Conservation (phyloP, 306 rosid genomes). For the Corylus avellana region DNA sequence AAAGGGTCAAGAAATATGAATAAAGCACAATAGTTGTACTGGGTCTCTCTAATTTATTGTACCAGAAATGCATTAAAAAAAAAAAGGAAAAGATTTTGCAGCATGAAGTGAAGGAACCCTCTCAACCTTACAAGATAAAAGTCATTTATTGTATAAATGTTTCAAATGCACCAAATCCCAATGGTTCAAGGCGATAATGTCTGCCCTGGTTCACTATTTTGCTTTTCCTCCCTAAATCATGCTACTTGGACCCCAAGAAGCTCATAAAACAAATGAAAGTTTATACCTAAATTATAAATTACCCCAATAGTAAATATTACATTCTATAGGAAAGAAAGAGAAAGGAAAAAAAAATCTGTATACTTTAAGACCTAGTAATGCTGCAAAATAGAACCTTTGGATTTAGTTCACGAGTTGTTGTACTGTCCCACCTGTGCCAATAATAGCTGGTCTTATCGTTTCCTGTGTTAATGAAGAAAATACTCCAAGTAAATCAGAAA, state of each 20-base stretch:
- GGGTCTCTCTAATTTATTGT: background rate
- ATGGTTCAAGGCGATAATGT: background rate
- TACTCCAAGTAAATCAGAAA: slow-evolving; percentile 24
- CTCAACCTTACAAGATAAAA: background rate
- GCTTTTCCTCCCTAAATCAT: background rate
- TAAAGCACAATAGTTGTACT: background rate
- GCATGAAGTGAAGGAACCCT: background rate
- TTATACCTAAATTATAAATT: background rate
- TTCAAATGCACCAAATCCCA: background rate
- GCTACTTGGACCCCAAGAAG: background rate
- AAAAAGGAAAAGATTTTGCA: background rate
- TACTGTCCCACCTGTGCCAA: slow-evolving; percentile 93
- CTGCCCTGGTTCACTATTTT: background rate
- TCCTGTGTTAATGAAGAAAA: slow-evolving; percentile 50
- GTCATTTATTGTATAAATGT: background rate
- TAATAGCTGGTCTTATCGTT: slow-evolving; percentile 71
- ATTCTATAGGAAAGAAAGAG: background rate
- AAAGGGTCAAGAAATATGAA: background rate
- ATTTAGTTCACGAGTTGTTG: slow-evolving; percentile 67
- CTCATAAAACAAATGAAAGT: background rate
- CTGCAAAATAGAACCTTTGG: slow-evolving; percentile 55
- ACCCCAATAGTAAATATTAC: background rate
- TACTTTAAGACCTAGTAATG: slow-evolving; percentile 6
- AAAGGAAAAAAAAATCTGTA: background rate
- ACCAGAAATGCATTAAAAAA: slow-evolving; percentile 2